These are phyloP conservation scores for Alternaria atra DNA, from an alignment of 2,329 filamentous ascomycete genomes.

Conservation along the genomic window DNA sequence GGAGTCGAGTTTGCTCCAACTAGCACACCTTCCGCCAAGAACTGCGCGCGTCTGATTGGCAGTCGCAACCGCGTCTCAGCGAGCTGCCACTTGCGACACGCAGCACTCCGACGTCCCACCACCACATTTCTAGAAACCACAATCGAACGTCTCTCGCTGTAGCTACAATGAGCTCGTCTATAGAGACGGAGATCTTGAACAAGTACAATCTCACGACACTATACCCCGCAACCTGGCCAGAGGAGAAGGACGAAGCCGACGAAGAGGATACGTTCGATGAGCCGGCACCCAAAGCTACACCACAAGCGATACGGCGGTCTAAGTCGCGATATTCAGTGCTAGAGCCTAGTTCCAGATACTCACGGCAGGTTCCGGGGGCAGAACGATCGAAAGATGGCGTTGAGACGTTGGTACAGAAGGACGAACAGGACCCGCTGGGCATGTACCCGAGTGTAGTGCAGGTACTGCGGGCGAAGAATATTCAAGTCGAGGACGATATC, in stretches of 20 bases:
- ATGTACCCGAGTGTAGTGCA: constrained; percentile 85
- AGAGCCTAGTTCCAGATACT: constrained; percentile 75
- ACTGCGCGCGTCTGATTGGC: constrained; percentile 33
- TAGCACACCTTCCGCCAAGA: constrained; percentile 19
- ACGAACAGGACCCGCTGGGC: constrained; percentile 93
- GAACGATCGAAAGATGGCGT: constrained; percentile 73
- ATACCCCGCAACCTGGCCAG: constrained; percentile 86
- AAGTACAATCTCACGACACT: constrained; percentile 86
- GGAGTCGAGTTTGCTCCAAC: background rate
- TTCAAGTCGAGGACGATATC: constrained; percentile 85
- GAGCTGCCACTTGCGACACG: constrained; percentile 23
- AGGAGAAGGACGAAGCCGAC: constrained; percentile 76
- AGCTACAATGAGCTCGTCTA: constrained; percentile 39
- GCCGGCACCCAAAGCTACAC: constrained; percentile 27
- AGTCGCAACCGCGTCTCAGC: constrained; percentile 28
- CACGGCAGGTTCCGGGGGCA: constrained; percentile 73
- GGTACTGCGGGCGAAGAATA: constrained; percentile 76
- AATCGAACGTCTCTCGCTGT: constrained; percentile 4
- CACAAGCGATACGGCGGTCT: constrained; percentile 59
- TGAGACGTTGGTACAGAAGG: constrained; percentile 83
- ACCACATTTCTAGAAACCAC: constrained; percentile 3
- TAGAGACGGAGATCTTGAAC: constrained; percentile 78
- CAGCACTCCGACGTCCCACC: constrained; percentile 10
- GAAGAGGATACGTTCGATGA: constrained; percentile 64
- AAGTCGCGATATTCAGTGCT: constrained; percentile 87